Evolutionary conservation across 2,329 filamentous ascomycete species (phyloP), one percentile per base, ranked within the genome.

Genomic region (Arthrobotrys entomopaga): DNA sequence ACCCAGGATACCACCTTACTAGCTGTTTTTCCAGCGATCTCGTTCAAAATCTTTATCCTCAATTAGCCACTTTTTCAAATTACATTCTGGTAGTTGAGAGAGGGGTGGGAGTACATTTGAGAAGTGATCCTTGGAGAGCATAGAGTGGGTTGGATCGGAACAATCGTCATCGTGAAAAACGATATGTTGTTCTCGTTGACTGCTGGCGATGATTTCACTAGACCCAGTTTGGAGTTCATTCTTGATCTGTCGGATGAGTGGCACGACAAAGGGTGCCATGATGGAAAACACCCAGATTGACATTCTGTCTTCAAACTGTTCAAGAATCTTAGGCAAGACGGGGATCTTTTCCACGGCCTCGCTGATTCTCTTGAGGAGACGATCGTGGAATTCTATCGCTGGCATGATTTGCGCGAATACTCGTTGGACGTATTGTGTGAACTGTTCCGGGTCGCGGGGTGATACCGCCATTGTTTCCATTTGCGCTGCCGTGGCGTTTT

Each of bases 51-150:
- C 84, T 87, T n/a, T n/a, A n/a, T n/a, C 72, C 2, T 0, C 0
- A 24, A 19, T 8, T 6, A 77, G 65, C 79, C 58, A 52, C 20
- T 3, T 1, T 15, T 16, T 22, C n/a, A n/a, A n/a, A n/a, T n/a
- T n/a, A n/a, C n/a, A n/a, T n/a, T n/a, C n/a, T n/a, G n/a, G n/a
- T n/a, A n/a, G n/a, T 43, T 49, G 77, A 42, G 29, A 3, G 76
- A 65, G 26, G 13, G 43, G 16, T 61, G 40, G 10, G 16, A 6
- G 4, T 81, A 90, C 85, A 80, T 96, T 96, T 76, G 90, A 91
- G 81, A 97, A 97, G 82, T 97, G 93, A 79, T 97, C 93, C 83
- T 97, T 97, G 71, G 92, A 93, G 60, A 97, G 84, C 93, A 97
- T 97, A 19, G 92, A 96, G 83, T 97, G 93, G 0, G 93, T 97